Evolutionary conservation across 1,139 yeast genomes (phyloP).

Genomic region (Yarrowia galli): DNA sequence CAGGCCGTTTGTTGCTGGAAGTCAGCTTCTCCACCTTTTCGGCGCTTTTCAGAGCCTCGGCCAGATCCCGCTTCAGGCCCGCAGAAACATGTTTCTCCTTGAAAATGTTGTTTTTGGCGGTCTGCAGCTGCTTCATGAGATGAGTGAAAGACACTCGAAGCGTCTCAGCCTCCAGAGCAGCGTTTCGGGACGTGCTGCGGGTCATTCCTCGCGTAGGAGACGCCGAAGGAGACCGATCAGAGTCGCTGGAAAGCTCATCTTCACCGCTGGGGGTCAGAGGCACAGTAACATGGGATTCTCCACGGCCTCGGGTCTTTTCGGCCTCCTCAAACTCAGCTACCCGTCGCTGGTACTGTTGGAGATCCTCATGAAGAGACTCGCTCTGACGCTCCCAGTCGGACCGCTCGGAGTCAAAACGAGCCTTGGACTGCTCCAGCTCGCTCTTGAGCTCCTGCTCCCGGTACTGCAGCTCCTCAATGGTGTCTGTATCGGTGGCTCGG

Average conservation of each 20-base stretch:
- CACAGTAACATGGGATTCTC: neutral
- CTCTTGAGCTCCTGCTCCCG: conserved; percentile 47
- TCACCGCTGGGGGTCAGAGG: conserved; percentile 3
- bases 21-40: conserved; percentile 43
- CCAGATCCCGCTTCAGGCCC: conserved; percentile 48
- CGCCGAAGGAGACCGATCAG: conserved; percentile 48
- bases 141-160: conserved; percentile 69
- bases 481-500: conserved; percentile 48
- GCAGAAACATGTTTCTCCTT: conserved; percentile 52
- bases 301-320: conserved; percentile 41
- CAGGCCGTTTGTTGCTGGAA: conserved; percentile 20
- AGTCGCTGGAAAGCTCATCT: conserved; percentile 11
- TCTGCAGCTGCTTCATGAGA: conserved; percentile 59
- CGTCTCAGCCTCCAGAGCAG: conserved; percentile 71
- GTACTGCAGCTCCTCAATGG: conserved; percentile 48
- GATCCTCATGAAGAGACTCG: conserved; percentile 45
- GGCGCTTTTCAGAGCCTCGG: conserved; percentile 44
- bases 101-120: conserved; percentile 46
- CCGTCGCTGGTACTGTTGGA: conserved; percentile 16
- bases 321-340: conserved; percentile 42
- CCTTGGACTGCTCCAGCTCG: conserved; percentile 46
- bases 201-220: conserved; percentile 44
- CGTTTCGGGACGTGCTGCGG: conserved; percentile 58
- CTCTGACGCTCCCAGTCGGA: conserved; percentile 43
- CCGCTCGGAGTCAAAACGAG: conserved; percentile 44